Base-by-base conservation (phyloP, 2,329 filamentous ascomycete genomes). In the Colletotrichum theobromicola region DNA sequence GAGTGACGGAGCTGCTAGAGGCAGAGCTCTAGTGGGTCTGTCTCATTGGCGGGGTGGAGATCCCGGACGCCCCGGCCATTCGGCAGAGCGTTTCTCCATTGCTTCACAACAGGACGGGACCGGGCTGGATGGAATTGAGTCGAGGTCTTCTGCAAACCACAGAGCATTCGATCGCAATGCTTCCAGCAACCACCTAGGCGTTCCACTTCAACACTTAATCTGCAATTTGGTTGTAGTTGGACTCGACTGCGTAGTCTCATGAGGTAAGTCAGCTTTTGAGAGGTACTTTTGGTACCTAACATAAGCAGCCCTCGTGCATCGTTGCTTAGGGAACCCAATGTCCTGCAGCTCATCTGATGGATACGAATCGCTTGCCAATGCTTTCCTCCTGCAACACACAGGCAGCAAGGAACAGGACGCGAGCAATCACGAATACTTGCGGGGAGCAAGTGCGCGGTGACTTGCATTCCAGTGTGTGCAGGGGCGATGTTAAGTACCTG, bases 51-150 rank as follows among this genome's bases (percentile, higher is more conserved):
- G 53, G 26, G 53, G 66, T 58, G 70, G 65, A 46, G 66, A 46
- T 16, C 26, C 65, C 37, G 55, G 24, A 6, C 46, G 13, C 30
- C 30, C 65, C 66, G 66, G 71, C 35, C 34, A 34, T 50, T 70
- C 71, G 71, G 71, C 61, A 60, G 24, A 71, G 61, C 35, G 71
- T 74, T 74, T 74, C 71, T 74, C 71, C 71, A 55, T 53, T n/a
- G n/a, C n/a, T n/a, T n/a, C n/a, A n/a, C n/a, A n/a, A n/a, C n/a
- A n/a, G n/a, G n/a, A n/a, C n/a, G n/a, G n/a, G n/a, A n/a, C n/a
- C n/a, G n/a, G n/a, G n/a, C n/a, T n/a, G n/a, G n/a, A n/a, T 50
- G 42, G 42, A 50, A 50, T 50, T 50, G n/a, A 50, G 42, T 50
- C 42, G 42, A 50, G 42, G n/a, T 50, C n/a, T 50, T 4, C 42